Conservation (phyloP, 2,329 filamentous ascomycete species). For the Neofusicoccum umdonicola region DNA sequence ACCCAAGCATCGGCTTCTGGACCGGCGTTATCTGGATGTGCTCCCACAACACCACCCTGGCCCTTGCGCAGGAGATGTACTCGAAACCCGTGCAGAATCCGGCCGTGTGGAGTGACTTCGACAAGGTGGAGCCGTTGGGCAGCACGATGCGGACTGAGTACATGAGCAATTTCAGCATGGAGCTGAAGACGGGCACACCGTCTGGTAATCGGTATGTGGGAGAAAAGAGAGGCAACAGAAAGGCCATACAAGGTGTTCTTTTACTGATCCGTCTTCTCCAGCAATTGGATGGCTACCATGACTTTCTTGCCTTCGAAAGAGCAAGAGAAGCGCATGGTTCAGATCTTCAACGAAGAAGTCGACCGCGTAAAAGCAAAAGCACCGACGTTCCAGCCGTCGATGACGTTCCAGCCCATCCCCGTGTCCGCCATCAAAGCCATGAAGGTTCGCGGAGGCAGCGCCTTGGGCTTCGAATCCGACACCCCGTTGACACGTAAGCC, state of each 20-base stretch:
- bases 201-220: constrained; percentile 14
- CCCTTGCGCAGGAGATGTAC: constrained; percentile 25
- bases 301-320: not conserved
- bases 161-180: constrained; percentile 26
- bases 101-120: constrained; percentile 24
- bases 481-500: not conserved
- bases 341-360: not conserved
- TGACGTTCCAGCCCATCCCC: constrained; percentile 2
- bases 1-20: constrained; percentile 20
- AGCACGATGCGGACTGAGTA: constrained; percentile 25
- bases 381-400: not conserved
- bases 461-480: not conserved
- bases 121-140: constrained; percentile 24
- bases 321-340: not conserved
- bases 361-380: not conserved
- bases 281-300: not conserved
- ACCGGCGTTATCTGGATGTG: not conserved
- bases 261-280: not conserved
- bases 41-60: constrained; percentile 21
- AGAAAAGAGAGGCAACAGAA: not conserved
- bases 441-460: not conserved
- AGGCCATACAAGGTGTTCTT: not conserved
- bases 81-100: constrained; percentile 26
- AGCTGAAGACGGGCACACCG: constrained; percentile 17
- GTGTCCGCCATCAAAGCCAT: not conserved